phyloP scores from a whole-genome alignment of 2,329 filamentous ascomycete species.

The Sporothrix dimorphospora region DNA sequence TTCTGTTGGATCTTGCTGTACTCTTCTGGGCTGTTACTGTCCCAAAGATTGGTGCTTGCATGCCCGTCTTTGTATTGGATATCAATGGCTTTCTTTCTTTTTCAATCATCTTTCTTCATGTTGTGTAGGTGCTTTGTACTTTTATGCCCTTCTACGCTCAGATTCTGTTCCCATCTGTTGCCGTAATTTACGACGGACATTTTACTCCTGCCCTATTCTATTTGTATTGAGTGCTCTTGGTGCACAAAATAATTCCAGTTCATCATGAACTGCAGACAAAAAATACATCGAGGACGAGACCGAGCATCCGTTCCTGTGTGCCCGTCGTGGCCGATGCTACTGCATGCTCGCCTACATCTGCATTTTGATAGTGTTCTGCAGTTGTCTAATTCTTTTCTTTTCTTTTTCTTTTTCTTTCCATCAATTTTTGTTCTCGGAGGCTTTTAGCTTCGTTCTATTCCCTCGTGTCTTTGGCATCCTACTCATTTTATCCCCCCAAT shows the following conservation, averaged over 20 bases:
- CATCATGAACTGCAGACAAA: neutral
- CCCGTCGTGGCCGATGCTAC: slow-evolving; percentile 2
- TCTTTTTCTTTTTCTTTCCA: neutral
- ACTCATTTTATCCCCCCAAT: neutral
- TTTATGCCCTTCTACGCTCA: neutral
- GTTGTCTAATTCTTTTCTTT: neutral
- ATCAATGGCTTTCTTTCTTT: neutral
- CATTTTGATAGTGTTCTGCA: neutral
- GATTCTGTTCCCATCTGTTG: neutral
- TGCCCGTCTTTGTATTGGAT: neutral
- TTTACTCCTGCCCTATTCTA: neutral
- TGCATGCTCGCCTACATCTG: neutral
- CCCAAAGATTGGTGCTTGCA: neutral
- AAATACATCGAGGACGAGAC: neutral
- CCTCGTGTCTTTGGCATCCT: neutral
- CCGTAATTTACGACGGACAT: slow-evolving; percentile 12
- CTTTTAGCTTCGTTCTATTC: neutral
- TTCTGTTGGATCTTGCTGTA: neutral
- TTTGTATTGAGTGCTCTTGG: neutral
- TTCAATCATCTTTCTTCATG: neutral
- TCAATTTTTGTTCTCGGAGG: neutral
- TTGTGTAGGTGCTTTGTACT: neutral
- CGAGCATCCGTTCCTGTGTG: slow-evolving; percentile 12
- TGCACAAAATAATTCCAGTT: neutral
- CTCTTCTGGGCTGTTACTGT: neutral